phyloP scores from a whole-genome alignment of 495 filamentous ascomycete species.

The Podospora pseudoanserina region DNA sequence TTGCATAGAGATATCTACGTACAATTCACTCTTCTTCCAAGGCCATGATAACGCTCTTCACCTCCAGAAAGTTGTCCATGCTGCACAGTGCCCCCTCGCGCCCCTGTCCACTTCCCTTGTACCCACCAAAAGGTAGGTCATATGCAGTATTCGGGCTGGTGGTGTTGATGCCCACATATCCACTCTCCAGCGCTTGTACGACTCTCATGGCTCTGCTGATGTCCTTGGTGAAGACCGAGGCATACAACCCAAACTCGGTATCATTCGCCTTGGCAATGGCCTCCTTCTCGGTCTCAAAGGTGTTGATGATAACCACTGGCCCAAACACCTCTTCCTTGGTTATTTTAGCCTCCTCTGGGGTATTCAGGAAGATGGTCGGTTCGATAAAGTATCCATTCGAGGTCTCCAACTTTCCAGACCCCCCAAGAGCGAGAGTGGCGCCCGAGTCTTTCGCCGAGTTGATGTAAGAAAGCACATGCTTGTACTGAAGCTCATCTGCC shows the following conservation, averaged over 20 bases:
- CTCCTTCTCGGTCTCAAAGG: slow-evolving; percentile 62
- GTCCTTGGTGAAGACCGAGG: slow-evolving; percentile 70
- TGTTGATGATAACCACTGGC: slow-evolving; percentile 69
- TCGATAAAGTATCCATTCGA: slow-evolving; percentile 50
- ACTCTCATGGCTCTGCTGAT: slow-evolving; percentile 65
- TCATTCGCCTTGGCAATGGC: slow-evolving; percentile 66
- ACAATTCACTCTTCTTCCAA: slow-evolving; percentile 23
- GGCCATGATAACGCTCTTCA: slow-evolving; percentile 42
- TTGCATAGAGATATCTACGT: not conserved
- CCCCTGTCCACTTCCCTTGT: slow-evolving; percentile 41
- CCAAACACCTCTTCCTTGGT: slow-evolving; percentile 52
- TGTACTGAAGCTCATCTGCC: slow-evolving; percentile 39
- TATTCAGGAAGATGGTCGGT: slow-evolving; percentile 69
- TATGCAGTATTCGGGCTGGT: slow-evolving; percentile 34
- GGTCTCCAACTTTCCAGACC: slow-evolving; percentile 23
- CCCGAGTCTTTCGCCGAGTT: slow-evolving; percentile 32
- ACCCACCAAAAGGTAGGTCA: slow-evolving; percentile 45
- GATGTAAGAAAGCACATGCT: slow-evolving; percentile 33
- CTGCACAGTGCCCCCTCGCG: slow-evolving; percentile 40
- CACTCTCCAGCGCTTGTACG: slow-evolving; percentile 64
- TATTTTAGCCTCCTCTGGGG: slow-evolving; percentile 63
- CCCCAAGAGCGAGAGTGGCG: slow-evolving; percentile 32
- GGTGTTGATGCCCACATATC: slow-evolving; percentile 47
- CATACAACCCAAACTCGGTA: slow-evolving; percentile 69
- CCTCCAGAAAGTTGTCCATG: slow-evolving; percentile 50